phyloP scores from a whole-genome alignment of 495 filamentous ascomycete species.

The Hypoxylon fuscum region DNA sequence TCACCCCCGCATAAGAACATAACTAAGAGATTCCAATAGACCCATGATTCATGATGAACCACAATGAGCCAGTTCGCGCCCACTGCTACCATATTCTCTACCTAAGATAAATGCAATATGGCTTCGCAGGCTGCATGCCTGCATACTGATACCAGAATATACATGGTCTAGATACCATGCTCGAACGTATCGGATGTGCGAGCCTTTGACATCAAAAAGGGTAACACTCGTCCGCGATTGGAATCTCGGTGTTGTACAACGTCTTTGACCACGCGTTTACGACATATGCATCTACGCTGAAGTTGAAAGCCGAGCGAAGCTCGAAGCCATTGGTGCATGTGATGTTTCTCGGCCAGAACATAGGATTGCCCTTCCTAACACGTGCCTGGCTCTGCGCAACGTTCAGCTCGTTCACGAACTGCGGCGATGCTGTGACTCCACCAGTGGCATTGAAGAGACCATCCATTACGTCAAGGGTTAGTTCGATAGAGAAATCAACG shows the following conservation, averaged over 20 bases:
- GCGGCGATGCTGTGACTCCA: conserved; percentile 23
- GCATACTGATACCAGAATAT: neutral
- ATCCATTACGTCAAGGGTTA: conserved; percentile 27
- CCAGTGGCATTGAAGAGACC: conserved; percentile 22
- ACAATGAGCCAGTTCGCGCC: no score
- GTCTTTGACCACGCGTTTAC: conserved; percentile 16
- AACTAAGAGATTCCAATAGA: conserved; percentile 31
- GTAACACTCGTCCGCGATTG: conserved; percentile 34
- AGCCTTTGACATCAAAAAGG: conserved; percentile 11
- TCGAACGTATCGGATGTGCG: neutral
- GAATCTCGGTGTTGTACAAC: conserved; percentile 27
- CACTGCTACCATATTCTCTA: no score
- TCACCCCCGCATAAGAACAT: conserved; percentile 4
- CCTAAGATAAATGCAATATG: conserved; percentile 10
- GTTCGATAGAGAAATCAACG: conserved; percentile 29
- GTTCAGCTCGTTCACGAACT: conserved; percentile 34
- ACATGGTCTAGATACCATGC: conserved; percentile 1
- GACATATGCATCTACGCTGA: conserved; percentile 30
- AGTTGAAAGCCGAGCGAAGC: conserved; percentile 33
- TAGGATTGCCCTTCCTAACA: conserved; percentile 26
- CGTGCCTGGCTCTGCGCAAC: conserved; percentile 26
- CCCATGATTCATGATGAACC: no score
- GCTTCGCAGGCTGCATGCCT: conserved; percentile 2
- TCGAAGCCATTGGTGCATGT: conserved; percentile 33
- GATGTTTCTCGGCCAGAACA: conserved; percentile 32